Conservation (phyloP, 2,329 filamentous ascomycete genomes). For the Sporothrix sp. region DNA sequence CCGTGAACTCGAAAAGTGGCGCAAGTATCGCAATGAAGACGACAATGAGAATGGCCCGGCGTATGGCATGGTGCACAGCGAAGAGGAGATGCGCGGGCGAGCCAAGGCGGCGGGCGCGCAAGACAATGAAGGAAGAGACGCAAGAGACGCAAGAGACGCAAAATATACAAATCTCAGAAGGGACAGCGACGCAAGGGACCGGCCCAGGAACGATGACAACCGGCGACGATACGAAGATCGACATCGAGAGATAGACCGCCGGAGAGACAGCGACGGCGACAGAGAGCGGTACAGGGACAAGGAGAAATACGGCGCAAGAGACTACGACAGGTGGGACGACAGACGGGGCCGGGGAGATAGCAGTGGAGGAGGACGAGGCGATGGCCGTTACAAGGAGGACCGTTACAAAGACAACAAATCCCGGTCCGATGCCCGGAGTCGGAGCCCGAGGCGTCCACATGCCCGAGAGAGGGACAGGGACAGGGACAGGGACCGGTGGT, state of each 20-base stretch:
- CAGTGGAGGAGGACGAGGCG: too few relatives aligned
- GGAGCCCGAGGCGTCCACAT: too few relatives aligned
- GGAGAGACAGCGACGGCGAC: neutral
- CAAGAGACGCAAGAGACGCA: neutral
- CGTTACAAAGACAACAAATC: too few relatives aligned
- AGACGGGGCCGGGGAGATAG: too few relatives aligned
- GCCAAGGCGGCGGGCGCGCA: conserved; percentile 27
- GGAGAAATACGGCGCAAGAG: neutral
- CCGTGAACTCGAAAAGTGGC: conserved; percentile 74
- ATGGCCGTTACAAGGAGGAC: conserved; percentile 18
- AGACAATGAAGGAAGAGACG: neutral
- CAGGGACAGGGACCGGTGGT: conserved; percentile 17
- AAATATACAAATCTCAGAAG: too few relatives aligned
- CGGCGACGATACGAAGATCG: neutral
- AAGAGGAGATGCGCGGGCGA: conserved; percentile 52
- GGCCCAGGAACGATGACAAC: neutral
- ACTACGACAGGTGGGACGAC: too few relatives aligned
- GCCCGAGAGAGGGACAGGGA: neutral
- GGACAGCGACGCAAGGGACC: neutral
- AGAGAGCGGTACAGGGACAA: conserved; percentile 7
- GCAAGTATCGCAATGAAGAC: conserved; percentile 72
- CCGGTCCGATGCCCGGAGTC: too few relatives aligned
- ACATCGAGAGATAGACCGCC: neutral
- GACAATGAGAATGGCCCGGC: conserved; percentile 30
- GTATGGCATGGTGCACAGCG: conserved; percentile 76